phyloP scores from a whole-genome alignment of 495 filamentous ascomycete genomes.

The Hypoxylon trugodes region DNA sequence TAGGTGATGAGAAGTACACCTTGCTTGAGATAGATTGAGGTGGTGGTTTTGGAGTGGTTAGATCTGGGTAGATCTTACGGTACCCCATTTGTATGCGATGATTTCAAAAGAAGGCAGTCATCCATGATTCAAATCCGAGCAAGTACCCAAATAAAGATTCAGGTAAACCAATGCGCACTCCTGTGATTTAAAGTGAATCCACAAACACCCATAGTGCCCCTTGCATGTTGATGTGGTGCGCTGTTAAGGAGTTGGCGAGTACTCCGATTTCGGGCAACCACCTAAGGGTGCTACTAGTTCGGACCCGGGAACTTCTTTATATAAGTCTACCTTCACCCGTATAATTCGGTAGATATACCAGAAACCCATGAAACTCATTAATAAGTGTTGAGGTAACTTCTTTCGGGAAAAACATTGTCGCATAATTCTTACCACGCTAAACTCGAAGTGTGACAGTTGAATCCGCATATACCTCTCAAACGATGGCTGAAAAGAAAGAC shows the following conservation, averaged over 20 bases:
- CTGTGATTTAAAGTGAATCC: neutral
- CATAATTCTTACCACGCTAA: neutral
- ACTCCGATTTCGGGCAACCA: slow-evolving; percentile 39
- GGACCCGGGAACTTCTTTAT: neutral
- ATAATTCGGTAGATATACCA: neutral
- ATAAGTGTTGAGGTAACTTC: too few species aligned
- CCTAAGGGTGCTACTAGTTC: neutral
- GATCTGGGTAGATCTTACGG: neutral
- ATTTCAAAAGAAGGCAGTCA: slow-evolving; percentile 6
- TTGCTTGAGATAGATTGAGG: slow-evolving; percentile 62
- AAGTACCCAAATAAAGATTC: neutral
- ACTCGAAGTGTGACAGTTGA: neutral
- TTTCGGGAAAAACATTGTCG: too few species aligned
- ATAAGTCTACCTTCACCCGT: neutral
- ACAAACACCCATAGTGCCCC: neutral
- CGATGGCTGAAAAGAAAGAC: slow-evolving; percentile 55
- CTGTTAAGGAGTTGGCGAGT: slow-evolving; percentile 40
- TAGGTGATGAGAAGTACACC: slow-evolving; percentile 73
- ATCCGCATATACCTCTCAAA: neutral
- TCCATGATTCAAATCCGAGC: too few species aligned
- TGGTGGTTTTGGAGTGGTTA: neutral
- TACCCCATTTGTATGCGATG: neutral
- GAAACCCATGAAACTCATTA: neutral
- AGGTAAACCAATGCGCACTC: neutral
- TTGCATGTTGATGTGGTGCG: slow-evolving; percentile 7